These are phyloP conservation scores for Scleroderma citrinum DNA, from an alignment of 768 basidiomycete species.

Conservation along the genomic window DNA sequence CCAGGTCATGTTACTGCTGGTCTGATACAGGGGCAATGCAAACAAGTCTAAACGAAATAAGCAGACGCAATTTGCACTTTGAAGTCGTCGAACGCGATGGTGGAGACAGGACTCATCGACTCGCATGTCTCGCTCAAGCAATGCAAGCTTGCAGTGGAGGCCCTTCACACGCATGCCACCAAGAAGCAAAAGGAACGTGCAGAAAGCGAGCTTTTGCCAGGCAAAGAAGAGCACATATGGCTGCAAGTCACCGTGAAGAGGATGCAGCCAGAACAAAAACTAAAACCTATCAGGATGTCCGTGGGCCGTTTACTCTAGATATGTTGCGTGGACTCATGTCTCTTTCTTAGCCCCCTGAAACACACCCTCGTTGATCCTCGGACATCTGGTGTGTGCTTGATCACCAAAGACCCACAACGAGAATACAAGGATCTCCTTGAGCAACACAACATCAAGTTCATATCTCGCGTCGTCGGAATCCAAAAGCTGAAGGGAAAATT, in stretches of 20 bases:
- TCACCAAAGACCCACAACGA: constrained; percentile 94
- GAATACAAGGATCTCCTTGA: constrained; percentile 93
- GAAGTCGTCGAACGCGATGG: constrained; percentile 28
- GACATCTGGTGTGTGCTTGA: constrained; percentile 74
- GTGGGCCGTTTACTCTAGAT: constrained; percentile 23
- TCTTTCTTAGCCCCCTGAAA: constrained; percentile 50
- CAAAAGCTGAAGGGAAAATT: constrained; percentile 93
- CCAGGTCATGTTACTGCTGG: no score
- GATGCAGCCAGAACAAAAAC: constrained; percentile 63
- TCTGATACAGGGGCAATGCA: no score
- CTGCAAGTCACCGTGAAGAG: constrained; percentile 83
- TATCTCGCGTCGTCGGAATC: constrained; percentile 86
- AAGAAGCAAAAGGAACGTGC: constrained; percentile 60
- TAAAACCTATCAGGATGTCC: constrained; percentile 84
- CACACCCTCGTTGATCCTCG: constrained; percentile 84
- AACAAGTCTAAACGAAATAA: neutral
- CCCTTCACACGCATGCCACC: constrained; percentile 65
- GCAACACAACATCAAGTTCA: constrained; percentile 74
- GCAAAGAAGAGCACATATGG: constrained; percentile 85
- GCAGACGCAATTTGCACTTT: no score
- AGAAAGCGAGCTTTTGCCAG: constrained; percentile 68
- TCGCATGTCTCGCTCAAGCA: constrained; percentile 64
- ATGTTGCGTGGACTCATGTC: constrained; percentile 2
- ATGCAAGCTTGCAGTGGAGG: constrained; percentile 70
- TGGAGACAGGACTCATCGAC: constrained; percentile 55